phyloP scores from a whole-genome alignment of 1,284 basidiomycete genomes.

The Puccinia triticina region DNA sequence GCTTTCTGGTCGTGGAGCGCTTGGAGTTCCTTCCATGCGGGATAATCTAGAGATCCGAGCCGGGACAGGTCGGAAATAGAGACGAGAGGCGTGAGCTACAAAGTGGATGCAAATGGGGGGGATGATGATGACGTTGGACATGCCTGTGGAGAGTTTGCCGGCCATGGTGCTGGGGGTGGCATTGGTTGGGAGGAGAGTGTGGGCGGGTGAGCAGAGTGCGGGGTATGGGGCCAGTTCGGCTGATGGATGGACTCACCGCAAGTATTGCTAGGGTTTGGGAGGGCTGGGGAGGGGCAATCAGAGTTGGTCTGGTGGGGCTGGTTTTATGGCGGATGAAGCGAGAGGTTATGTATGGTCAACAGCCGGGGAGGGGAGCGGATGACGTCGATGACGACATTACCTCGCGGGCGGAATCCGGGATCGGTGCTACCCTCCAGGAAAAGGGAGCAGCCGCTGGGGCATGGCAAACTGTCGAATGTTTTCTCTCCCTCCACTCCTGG shows the following conservation, averaged over 20 bases:
- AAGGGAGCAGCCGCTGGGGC: no score
- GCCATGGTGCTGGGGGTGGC: constrained; percentile 23
- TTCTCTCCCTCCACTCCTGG: no score
- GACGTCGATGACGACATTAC: background rate
- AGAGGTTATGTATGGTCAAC: constrained; percentile 2
- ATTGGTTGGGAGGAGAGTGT: background rate
- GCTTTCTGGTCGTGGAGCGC: constrained; percentile 76
- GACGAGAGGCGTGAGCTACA: background rate
- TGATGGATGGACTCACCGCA: background rate
- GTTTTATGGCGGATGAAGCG: background rate
- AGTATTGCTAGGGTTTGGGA: constrained; percentile 2
- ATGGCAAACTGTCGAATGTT: no score
- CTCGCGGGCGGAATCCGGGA: no score
- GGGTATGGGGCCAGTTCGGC: background rate
- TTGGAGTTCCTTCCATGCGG: constrained; percentile 89
- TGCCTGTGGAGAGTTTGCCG: constrained; percentile 36
- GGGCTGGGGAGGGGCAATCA: background rate
- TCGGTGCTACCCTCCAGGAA: background rate
- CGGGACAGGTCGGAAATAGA: constrained; percentile 30
- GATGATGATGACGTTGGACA: background rate
- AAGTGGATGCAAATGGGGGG: background rate
- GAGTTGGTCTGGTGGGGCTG: background rate
- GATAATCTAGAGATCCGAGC: constrained; percentile 68
- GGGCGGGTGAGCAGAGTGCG: constrained; percentile 1
- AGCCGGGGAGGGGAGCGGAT: background rate